Percentiles rank a stretch among this genome's conserved stretches.
These are phyloP conservation scores for Beauveria bassiana DNA, from an alignment of 2,329 filamentous ascomycete species.

Conservation along the genomic window DNA sequence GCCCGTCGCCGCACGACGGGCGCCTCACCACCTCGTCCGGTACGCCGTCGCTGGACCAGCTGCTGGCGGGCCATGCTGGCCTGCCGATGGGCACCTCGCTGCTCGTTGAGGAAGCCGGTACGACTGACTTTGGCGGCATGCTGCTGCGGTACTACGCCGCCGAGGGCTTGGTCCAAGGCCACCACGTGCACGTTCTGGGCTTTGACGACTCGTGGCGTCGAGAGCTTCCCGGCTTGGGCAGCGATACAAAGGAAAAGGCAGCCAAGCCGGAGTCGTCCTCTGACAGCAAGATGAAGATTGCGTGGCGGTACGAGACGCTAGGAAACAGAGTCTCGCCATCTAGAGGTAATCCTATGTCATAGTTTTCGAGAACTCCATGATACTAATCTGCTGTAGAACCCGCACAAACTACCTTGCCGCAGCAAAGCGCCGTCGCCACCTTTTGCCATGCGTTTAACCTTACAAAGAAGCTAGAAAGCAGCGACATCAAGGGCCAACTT, in stretches of 20 bases:
- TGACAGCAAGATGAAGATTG: slow-evolving; percentile 92
- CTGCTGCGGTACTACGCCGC: slow-evolving; percentile 84
- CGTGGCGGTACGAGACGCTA: slow-evolving; percentile 89
- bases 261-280: slow-evolving; percentile 30
- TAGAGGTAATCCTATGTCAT: slow-evolving; percentile 45
- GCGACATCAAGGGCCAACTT: slow-evolving; percentile 42
- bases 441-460: slow-evolving; percentile 73
- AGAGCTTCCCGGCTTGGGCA: slow-evolving; percentile 68
- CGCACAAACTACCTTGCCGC: slow-evolving; percentile 15
- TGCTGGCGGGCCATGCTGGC: slow-evolving; percentile 81
- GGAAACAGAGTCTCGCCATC: slow-evolving; percentile 57
- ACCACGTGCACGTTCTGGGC: slow-evolving; percentile 79
- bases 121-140: slow-evolving; percentile 85
- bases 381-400: slow-evolving; percentile 9
- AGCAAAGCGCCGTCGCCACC: slow-evolving; percentile 21
- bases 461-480: slow-evolving; percentile 50
- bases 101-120: slow-evolving; percentile 79
- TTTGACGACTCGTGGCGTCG: slow-evolving; percentile 72
- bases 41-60: slow-evolving; percentile 72
- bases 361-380: neutral
- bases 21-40: slow-evolving; percentile 86
- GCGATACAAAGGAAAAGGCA: slow-evolving; percentile 30
- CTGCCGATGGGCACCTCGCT: slow-evolving; percentile 74
- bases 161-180: slow-evolving; percentile 86
- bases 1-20: slow-evolving; percentile 84